A percentile compares a stretch with the other conserved stretches of the same genome.
phyloP scores from a whole-genome alignment of 352 stramenopile genomes.

The Plasmopara viticola region DNA sequence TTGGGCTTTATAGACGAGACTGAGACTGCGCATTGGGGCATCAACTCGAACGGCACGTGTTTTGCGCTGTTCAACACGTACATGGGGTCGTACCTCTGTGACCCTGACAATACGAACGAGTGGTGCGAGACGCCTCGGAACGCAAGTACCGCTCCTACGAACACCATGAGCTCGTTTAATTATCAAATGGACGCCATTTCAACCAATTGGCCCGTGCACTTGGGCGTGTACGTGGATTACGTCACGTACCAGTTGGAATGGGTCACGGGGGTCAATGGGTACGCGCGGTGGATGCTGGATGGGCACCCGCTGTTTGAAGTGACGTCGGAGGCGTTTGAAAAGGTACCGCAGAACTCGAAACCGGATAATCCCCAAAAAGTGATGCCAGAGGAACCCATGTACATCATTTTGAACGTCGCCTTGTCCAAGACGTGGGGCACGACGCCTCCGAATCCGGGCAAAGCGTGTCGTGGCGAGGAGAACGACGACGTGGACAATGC shows the following conservation, averaged over 20 bases:
- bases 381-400: constrained; percentile 59
- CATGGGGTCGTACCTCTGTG: constrained; percentile 42
- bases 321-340: constrained; percentile 36
- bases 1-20: constrained; percentile 34
- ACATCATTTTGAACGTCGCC: constrained; percentile 59
- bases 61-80: constrained; percentile 41
- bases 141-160: constrained; percentile 28
- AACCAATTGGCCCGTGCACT: constrained; percentile 51
- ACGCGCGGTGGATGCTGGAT: constrained; percentile 52
- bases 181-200: constrained; percentile 68
- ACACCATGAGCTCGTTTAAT: constrained; percentile 62
- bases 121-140: constrained; percentile 43
- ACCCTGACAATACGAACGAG: constrained; percentile 40
- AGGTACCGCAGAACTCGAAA: constrained; percentile 29
- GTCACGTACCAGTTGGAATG: constrained; percentile 56
- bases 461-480: constrained; percentile 43
- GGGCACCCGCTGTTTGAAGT: constrained; percentile 52
- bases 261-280: constrained; percentile 42
- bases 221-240: constrained; percentile 44
- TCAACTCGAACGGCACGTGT: constrained; percentile 48
- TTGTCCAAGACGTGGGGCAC: constrained; percentile 39
- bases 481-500: constrained; percentile 39
- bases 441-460: constrained; percentile 36
- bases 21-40: constrained; percentile 37
- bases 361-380: constrained; percentile 51